phyloP scores from a whole-genome alignment of 2,329 filamentous ascomycete species.

The Cytospora piceicola region DNA sequence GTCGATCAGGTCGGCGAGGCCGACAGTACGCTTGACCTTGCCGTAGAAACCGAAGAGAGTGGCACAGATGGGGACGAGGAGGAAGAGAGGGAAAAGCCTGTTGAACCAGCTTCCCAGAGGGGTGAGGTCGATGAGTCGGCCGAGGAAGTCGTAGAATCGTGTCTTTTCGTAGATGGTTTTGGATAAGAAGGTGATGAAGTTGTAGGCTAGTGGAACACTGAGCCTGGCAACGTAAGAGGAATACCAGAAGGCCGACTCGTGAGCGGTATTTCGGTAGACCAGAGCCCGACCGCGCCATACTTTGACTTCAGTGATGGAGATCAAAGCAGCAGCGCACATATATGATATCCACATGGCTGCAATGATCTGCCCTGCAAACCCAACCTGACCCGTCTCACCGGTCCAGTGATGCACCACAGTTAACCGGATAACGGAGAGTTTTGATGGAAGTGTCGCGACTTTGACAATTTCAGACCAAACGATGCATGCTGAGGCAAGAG shows the following conservation, averaged over 20 bases:
- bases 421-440: constrained; percentile 70
- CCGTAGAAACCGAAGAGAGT: constrained; percentile 91
- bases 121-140: constrained; percentile 80
- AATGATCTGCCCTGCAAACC: constrained; percentile 83
- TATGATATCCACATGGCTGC: constrained; percentile 90
- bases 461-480: constrained; percentile 95
- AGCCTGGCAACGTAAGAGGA: constrained; percentile 89
- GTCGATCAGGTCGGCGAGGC: constrained; percentile 78
- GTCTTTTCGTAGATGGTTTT: constrained; percentile 73
- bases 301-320: constrained; percentile 87
- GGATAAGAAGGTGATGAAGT: constrained; percentile 90
- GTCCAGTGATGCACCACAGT: constrained; percentile 77
- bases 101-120: constrained; percentile 83
- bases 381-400: constrained; percentile 73
- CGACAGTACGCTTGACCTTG: constrained; percentile 73
- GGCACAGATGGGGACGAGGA: constrained; percentile 82
- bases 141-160: constrained; percentile 86
- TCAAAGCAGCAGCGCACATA: constrained; percentile 90
- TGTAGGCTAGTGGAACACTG: constrained; percentile 91
- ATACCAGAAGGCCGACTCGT: constrained; percentile 96
- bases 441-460: constrained; percentile 65
- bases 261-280: constrained; percentile 86
- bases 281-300: constrained; percentile 97
- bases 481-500: constrained; percentile 77
- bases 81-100: constrained; percentile 83